phyloP scores from a whole-genome alignment of 768 basidiomycete genomes.

The Saitozyma sp. region DNA sequence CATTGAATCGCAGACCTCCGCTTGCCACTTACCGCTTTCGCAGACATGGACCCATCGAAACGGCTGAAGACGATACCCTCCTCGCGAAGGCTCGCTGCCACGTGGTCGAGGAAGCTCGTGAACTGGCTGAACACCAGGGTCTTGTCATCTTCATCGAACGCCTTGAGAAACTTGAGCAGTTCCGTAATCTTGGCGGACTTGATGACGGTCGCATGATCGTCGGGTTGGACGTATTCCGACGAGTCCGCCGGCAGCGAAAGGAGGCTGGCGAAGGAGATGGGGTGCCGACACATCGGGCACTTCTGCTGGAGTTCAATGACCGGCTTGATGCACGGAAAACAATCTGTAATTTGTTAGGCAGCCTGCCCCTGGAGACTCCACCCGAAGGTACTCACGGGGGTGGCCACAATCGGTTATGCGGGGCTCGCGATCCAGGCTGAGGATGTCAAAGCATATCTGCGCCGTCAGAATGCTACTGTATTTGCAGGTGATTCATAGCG shows the following conservation, averaged over 20 bases:
- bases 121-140: constrained; percentile 88
- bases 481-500: background rate
- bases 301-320: constrained; percentile 12
- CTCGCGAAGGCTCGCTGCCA: constrained; percentile 67
- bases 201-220: constrained; percentile 13
- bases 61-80: constrained; percentile 72
- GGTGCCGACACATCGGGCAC: constrained; percentile 41
- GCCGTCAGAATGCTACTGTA: background rate
- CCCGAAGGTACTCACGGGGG: constrained; percentile 20
- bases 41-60: constrained; percentile 86
- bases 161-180: constrained; percentile 67
- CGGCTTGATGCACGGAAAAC: constrained; percentile 33
- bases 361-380: background rate
- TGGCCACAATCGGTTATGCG: constrained; percentile 45
- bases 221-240: constrained; percentile 21
- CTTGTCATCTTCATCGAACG: constrained; percentile 71
- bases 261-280: constrained; percentile 24
- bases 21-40: constrained; percentile 55
- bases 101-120: constrained; percentile 80
- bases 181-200: constrained; percentile 82
- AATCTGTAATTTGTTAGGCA: constrained; percentile 17
- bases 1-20: too few species aligned
- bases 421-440: constrained; percentile 15
- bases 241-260: constrained; percentile 31
- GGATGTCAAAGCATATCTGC: constrained; percentile 30